A percentile compares a stretch with the other conserved stretches of the same genome.
These are phyloP conservation scores for Fusarium duplospermum DNA, from an alignment of 2,329 filamentous ascomycete species.

Conservation along the genomic window DNA sequence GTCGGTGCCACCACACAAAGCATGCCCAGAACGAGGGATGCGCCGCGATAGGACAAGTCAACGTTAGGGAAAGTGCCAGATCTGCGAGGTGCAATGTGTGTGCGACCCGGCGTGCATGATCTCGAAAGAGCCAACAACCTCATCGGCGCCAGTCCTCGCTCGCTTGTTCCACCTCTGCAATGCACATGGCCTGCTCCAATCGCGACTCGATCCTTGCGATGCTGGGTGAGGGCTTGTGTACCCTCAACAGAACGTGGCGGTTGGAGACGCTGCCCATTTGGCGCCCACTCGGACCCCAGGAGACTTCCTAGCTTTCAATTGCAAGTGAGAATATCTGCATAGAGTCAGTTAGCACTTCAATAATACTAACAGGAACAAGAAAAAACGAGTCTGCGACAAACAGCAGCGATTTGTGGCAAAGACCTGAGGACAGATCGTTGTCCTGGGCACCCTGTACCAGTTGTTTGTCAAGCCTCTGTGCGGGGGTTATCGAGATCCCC, in stretches of 20 bases:
- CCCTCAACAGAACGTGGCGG: constrained; percentile 14
- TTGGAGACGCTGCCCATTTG: not conserved
- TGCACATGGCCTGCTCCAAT: constrained; percentile 22
- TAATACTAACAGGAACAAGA: not conserved
- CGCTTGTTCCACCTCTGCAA: constrained; percentile 39
- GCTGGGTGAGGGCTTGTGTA: not conserved
- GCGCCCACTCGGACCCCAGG: not conserved
- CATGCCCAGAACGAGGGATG: constrained; percentile 19
- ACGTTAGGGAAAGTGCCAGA: constrained; percentile 41
- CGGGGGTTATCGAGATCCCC: constrained; percentile 11
- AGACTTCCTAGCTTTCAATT: constrained; percentile 1
- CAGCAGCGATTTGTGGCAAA: not conserved
- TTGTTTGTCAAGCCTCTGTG: constrained; percentile 21
- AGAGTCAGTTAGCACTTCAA: not conserved
- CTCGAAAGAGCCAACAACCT: constrained; percentile 42
- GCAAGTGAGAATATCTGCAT: not conserved
- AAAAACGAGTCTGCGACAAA: not conserved
- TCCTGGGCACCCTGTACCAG: not conserved
- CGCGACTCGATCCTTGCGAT: constrained; percentile 8
- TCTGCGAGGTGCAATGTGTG: constrained; percentile 41
- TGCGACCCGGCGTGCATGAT: constrained; percentile 46
- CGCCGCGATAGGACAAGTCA: constrained; percentile 25
- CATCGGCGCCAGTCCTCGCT: constrained; percentile 40
- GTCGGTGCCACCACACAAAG: constrained; percentile 33
- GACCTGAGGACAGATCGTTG: not conserved